These are phyloP conservation scores for Oryza glumipatula DNA, from an alignment of 176 grass and related monocot species.

Conservation along the genomic window DNA sequence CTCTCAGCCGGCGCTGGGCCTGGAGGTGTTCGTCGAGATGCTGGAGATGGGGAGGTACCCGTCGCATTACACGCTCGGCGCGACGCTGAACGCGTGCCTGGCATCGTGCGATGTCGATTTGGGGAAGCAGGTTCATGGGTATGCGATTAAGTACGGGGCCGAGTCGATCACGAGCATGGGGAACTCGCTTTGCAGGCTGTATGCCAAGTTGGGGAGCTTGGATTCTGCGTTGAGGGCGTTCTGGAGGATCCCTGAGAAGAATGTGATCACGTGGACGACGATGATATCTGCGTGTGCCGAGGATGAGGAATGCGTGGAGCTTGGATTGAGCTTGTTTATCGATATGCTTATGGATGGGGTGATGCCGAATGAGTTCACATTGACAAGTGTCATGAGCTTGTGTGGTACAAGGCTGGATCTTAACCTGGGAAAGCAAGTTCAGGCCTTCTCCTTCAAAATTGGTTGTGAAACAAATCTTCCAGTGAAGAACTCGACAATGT, in stretches of 20 bases:
- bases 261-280: conserved; percentile 83
- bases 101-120: conserved; percentile 33
- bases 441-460: conserved; percentile 74
- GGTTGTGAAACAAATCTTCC: conserved; percentile 59
- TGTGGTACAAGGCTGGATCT: conserved; percentile 64
- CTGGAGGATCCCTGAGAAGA: conserved; percentile 57
- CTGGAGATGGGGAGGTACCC: conserved; percentile 58
- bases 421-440: conserved; percentile 70
- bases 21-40: conserved; percentile 57
- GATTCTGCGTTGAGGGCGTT: conserved; percentile 58
- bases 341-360: conserved; percentile 69
- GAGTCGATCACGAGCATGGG: conserved; percentile 59
- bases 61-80: conserved; percentile 62
- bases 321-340: conserved; percentile 64
- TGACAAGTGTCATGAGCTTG: conserved; percentile 75
- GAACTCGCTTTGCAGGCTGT: conserved; percentile 69
- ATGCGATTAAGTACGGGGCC: conserved; percentile 58
- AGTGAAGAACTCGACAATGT: conserved; percentile 75
- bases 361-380: conserved; percentile 69
- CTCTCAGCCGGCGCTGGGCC: conserved; percentile 27
- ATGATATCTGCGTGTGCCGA: conserved; percentile 78
- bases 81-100: conserved; percentile 53
- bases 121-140: conserved; percentile 68
- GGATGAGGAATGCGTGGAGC: conserved; percentile 50
- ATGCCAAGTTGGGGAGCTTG: conserved; percentile 63